Evolutionary conservation across 1,139 yeast genomes (phyloP).

Genomic region (Trichomonascaceae sp.): DNA sequence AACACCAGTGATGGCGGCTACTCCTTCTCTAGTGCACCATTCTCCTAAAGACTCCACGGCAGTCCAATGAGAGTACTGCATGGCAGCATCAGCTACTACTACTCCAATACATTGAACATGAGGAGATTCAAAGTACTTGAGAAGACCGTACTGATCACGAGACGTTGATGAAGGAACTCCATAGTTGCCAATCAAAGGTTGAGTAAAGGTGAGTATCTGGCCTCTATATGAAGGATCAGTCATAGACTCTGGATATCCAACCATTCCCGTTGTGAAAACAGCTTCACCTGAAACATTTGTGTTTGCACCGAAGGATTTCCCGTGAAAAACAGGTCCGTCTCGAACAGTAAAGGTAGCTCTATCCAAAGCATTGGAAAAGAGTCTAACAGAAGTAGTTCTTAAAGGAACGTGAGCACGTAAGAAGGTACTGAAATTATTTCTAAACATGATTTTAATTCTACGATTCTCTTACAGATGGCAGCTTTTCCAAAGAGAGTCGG

Average conservation of each 20-base stretch:
- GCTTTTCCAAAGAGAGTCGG: constrained; percentile 46
- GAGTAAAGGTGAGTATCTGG: constrained; percentile 93
- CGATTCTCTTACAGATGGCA: constrained; percentile 4
- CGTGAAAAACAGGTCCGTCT: constrained; percentile 90
- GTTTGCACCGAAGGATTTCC: constrained; percentile 92
- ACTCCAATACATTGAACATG: constrained; percentile 90
- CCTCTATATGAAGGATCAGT: constrained; percentile 99
- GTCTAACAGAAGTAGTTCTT: constrained; percentile 15
- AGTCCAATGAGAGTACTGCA: constrained; percentile 96
- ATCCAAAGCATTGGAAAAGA: constrained; percentile 12
- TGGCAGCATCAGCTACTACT: constrained; percentile 92
- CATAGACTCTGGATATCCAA: constrained; percentile 96
- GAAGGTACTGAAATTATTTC: background rate
- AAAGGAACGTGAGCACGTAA: background rate
- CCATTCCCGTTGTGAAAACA: constrained; percentile 98
- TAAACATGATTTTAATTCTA: background rate
- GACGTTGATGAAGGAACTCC: constrained; percentile 87
- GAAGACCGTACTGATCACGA: constrained; percentile 75
- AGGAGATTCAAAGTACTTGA: constrained; percentile 89
- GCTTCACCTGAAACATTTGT: constrained; percentile 93
- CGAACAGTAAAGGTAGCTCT: constrained; percentile 80
- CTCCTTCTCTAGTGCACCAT: constrained; percentile 96
- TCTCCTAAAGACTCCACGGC: constrained; percentile 92
- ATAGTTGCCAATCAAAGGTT: constrained; percentile 95
- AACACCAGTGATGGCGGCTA: constrained; percentile 94